These are phyloP conservation scores for Globisporangium spinosum DNA, from an alignment of 352 stramenopile genomes.

Conservation along the genomic window DNA sequence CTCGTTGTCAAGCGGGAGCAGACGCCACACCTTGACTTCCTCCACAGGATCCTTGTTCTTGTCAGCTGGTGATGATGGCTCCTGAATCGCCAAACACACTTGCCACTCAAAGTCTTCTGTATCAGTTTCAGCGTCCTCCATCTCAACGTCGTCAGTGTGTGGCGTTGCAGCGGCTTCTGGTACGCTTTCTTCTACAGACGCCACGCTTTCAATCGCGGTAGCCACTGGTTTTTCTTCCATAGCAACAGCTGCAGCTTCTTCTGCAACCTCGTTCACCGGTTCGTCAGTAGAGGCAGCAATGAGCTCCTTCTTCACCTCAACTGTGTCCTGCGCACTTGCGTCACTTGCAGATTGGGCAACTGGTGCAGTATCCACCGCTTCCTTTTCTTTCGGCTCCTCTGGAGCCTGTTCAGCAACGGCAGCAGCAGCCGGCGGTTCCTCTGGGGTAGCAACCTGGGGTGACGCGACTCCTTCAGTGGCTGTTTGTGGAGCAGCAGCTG, in stretches of 20 bases:
- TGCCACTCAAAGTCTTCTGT: conserved; percentile 37
- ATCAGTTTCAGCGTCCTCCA: conserved; percentile 18
- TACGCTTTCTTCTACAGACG: conserved; percentile 9
- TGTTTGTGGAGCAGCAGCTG: not conserved
- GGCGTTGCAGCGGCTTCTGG: not conserved
- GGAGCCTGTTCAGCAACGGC: not conserved
- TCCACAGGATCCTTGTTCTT: conserved; percentile 9
- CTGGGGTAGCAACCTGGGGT: not conserved
- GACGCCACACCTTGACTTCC: conserved; percentile 35
- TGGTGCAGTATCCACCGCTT: conserved; percentile 14
- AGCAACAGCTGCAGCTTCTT: conserved; percentile 9
- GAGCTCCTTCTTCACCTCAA: conserved; percentile 25
- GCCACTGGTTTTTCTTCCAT: conserved; percentile 14
- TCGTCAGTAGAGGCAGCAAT: conserved; percentile 11
- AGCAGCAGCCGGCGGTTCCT: not conserved
- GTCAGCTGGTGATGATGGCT: conserved; percentile 1
- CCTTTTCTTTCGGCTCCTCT: conserved; percentile 21
- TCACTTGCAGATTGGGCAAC: not conserved
- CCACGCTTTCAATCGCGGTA: conserved; percentile 7
- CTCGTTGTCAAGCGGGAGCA: conserved; percentile 49
- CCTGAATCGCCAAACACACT: conserved; percentile 43
- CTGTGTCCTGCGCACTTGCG: conserved; percentile 1
- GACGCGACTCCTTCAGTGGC: conserved; percentile 4
- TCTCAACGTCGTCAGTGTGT: conserved; percentile 15
- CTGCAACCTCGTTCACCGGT: conserved; percentile 7